Conservation (phyloP, 2,329 filamentous ascomycete genomes). For the Geosmithia flava region DNA sequence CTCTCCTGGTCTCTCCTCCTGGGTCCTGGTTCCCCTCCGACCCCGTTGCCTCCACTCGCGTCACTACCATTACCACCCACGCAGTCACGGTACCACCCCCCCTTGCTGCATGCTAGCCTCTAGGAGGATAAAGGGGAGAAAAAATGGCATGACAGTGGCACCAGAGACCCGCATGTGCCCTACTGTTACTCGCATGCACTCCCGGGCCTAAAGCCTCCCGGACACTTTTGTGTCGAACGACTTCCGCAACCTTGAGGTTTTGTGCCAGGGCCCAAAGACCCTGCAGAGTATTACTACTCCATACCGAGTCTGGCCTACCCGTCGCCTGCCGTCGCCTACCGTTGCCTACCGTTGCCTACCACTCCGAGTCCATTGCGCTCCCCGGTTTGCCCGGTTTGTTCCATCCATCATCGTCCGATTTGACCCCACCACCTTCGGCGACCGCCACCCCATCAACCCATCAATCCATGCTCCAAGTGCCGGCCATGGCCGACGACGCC, state of each 20-base stretch:
- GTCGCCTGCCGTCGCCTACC: not conserved
- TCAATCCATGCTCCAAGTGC: not conserved
- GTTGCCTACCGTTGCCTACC: not conserved
- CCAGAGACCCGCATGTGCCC: not conserved
- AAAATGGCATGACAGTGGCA: not conserved
- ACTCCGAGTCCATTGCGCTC: not conserved
- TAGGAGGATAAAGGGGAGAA: too few relatives aligned
- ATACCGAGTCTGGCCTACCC: too few relatives aligned
- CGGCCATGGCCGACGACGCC: not conserved
- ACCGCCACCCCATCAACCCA: not conserved
- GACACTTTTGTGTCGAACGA: not conserved
- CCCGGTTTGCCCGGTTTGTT: not conserved
- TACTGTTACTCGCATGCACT: not conserved
- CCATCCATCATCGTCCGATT: not conserved
- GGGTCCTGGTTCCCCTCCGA: not conserved
- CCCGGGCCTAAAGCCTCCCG: not conserved
- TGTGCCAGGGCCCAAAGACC: too few relatives aligned
- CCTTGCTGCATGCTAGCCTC: not conserved
- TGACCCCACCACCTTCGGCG: not conserved
- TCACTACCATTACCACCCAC: too few relatives aligned
- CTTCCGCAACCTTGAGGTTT: not conserved
- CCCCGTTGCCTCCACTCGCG: not conserved
- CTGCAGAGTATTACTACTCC: too few relatives aligned
- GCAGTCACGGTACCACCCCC: too few relatives aligned
- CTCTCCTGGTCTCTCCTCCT: too few relatives aligned